Evolutionary conservation across 768 basidiomycete species (phyloP).

Genomic region (Ramaria rubella): DNA sequence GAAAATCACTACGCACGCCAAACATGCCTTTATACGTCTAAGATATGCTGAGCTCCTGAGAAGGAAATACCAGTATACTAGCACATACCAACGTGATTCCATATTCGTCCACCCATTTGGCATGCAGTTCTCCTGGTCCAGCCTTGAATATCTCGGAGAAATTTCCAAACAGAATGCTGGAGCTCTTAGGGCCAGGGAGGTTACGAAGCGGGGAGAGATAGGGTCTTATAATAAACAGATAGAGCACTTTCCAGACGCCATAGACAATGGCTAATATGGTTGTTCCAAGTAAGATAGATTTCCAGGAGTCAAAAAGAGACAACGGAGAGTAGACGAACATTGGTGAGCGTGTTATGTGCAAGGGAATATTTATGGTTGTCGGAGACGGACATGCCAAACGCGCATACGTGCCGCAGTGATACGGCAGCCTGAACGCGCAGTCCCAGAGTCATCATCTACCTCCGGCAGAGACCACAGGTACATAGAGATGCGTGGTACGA

Average conservation of each 20-base stretch:
- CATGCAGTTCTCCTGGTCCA: conserved; percentile 31
- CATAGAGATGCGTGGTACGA: too few species aligned
- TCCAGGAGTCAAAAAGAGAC: background rate
- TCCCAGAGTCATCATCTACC: too few species aligned
- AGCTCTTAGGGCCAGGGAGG: conserved; percentile 44
- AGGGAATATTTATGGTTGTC: background rate
- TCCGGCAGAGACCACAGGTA: too few species aligned
- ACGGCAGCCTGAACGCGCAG: too few species aligned
- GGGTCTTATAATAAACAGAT: conserved; percentile 22
- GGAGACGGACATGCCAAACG: too few species aligned
- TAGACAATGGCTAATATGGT: background rate
- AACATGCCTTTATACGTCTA: background rate
- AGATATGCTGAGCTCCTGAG: background rate
- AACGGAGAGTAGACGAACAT: background rate
- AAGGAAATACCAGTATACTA: background rate
- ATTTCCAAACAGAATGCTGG: conserved; percentile 44
- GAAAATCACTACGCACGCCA: background rate
- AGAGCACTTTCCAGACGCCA: background rate
- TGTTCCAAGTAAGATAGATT: background rate
- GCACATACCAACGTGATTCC: conserved; percentile 34
- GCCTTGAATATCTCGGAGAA: conserved; percentile 37
- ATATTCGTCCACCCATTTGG: conserved; percentile 44
- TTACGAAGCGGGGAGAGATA: conserved; percentile 38
- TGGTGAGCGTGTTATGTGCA: background rate
- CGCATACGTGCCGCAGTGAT: too few species aligned